Evolutionary conservation across 2,329 filamentous ascomycete genomes (phyloP).

Genomic region (Ascochyta fabae): DNA sequence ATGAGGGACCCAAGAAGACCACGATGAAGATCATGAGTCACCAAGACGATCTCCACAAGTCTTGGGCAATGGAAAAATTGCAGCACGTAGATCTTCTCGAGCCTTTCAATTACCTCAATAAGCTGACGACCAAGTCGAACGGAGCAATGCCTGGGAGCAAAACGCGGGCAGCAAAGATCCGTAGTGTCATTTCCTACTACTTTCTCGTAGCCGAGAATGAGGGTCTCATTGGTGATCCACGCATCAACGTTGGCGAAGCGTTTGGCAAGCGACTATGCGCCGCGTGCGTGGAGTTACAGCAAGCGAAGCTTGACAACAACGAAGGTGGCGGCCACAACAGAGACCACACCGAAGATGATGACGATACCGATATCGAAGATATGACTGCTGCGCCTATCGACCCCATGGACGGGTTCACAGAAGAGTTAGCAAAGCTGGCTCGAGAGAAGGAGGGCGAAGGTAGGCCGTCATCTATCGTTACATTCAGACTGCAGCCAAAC

Average conservation of each 20-base stretch:
- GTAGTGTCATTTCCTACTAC: constrained; percentile 17
- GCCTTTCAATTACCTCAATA: constrained; percentile 7
- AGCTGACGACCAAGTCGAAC: not conserved
- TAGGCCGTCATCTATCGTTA: not conserved
- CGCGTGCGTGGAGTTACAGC: constrained; percentile 2
- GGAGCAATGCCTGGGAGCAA: not conserved
- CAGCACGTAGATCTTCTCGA: not conserved
- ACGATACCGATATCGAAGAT: not conserved
- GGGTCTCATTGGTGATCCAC: constrained; percentile 10
- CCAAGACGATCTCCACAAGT: not conserved
- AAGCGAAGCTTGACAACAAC: not conserved
- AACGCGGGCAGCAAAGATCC: constrained; percentile 11
- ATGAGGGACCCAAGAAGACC: not conserved
- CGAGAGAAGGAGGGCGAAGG: not conserved
- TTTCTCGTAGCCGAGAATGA: constrained; percentile 21
- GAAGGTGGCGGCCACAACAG: not conserved
- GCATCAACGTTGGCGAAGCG: not conserved
- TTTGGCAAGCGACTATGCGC: constrained; percentile 7
- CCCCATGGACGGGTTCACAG: not conserved
- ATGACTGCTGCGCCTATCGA: not conserved
- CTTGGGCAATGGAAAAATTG: not conserved
- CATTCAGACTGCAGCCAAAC: not conserved
- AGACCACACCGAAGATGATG: not conserved
- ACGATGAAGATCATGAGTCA: constrained; percentile 1
- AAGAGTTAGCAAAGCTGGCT: not conserved